Conservation (phyloP, 176 grass and related monocot species). For the bread wheat (Triticum aestivum) region IWGSC_CS_RefSeq_v2.1 NC_057803.1:566662398-566662897, state of each 20-base stretch:
- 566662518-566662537: background rate
- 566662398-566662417: background rate
- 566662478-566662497: background rate
- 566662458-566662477: background rate
- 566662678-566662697: conserved; percentile 58
- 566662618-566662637: conserved; percentile 88
- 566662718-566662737: conserved; percentile 69
- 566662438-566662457: background rate
- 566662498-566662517: background rate
- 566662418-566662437: background rate
- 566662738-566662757: conserved; percentile 79
- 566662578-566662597: background rate
- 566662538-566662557: background rate
- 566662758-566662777: conserved; percentile 77
- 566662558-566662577: background rate
- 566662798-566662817: conserved; percentile 94
- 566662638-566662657: conserved; percentile 63
- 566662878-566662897: conserved; percentile 7
- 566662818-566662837: conserved; percentile 24
- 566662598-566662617: background rate
- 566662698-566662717: conserved; percentile 70
- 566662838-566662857: background rate
- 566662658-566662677: conserved; percentile 62
- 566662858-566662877: background rate
- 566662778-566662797: conserved; percentile 64